Evolutionary conservation across 2,329 filamentous ascomycete genomes (phyloP).

Genomic region (Celoporthe dispersa): DNA sequence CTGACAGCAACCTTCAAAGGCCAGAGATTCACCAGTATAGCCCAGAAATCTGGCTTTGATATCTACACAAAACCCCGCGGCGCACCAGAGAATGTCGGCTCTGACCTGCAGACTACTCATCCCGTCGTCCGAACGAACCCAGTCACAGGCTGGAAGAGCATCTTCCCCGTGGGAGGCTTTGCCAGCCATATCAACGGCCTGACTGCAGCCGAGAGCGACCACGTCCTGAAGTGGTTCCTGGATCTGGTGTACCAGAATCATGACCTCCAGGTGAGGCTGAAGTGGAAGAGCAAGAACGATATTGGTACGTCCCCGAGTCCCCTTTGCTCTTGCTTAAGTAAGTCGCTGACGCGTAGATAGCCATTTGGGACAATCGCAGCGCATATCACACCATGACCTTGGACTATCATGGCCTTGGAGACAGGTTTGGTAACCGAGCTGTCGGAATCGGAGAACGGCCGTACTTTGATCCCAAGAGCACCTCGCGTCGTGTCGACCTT

Average conservation of each 20-base stretch:
- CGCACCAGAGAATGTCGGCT: conserved; percentile 58
- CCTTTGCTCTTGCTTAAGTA: neutral
- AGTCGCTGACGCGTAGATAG: conserved; percentile 30
- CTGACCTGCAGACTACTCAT: conserved; percentile 53
- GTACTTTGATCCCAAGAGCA: conserved; percentile 57
- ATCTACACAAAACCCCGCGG: conserved; percentile 54
- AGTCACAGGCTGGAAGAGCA: conserved; percentile 65
- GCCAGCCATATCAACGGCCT: conserved; percentile 49
- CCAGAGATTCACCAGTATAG: conserved; percentile 45
- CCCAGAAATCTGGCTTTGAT: conserved; percentile 45
- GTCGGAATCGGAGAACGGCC: conserved; percentile 61
- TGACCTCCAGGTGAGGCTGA: conserved; percentile 53
- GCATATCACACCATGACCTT: conserved; percentile 59
- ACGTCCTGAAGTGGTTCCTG: conserved; percentile 48
- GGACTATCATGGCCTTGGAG: conserved; percentile 58
- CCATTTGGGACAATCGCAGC: conserved; percentile 66
- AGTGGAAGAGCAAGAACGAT: conserved; percentile 50
- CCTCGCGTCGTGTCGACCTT: conserved; percentile 47
- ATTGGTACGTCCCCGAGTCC: conserved; percentile 37
- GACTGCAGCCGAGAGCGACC: conserved; percentile 46
- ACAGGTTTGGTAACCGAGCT: conserved; percentile 55
- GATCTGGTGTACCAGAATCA: conserved; percentile 50
- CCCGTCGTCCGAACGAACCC: conserved; percentile 65
- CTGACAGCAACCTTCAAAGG: conserved; percentile 51
- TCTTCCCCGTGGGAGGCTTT: conserved; percentile 50